Evolutionary conservation across 1,139 yeast species (phyloP), one percentile per base, ranked within the genome.

Genomic region (Debaryomycetaceae sp.): DNA sequence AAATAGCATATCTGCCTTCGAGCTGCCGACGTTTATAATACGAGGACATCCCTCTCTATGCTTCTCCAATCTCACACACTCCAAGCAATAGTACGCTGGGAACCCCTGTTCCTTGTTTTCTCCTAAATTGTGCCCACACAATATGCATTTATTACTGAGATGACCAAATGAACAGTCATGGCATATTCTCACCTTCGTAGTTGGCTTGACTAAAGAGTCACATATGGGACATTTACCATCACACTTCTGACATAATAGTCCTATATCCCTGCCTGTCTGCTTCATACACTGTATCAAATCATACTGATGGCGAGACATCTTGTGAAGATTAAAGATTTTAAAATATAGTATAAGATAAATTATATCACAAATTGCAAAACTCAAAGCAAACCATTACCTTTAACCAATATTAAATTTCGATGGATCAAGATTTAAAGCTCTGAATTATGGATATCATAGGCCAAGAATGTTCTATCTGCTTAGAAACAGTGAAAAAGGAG

Each of bases 31-130:
- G 54, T 89, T 91, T 17, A 85, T 61, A 38, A 91, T 79, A 50
- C 85, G 75, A 0, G 98, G 98, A 64, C 98, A 91, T 1, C 98
- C 98, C 57, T 91, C 96, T 33, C 96, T 67, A 55, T 87, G 89
- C 53, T 81, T 81, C 53, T 89, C 98, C 36, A 79, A 56, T 35
- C 79, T 58, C 5, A 89, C 92, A 60, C 98, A 91, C 58, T 89
- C 96, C 49, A 79, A 73, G 56, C 98, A 91, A 61, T 88, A 92
- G 56, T 71, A 87, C 0, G 96, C 96, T 29, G 81, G 84, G 4
- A 75, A 65, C 2, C 75, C 75, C 26, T 48, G 48, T 37, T 64
- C 70, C 16, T 51, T 51, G 39, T 60, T 55, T 3, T 85, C 87
- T 9, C 72, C 70, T 33, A 67, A 50, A 46, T 53, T 58, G 37